Base-by-base conservation (phyloP, 768 basidiomycete species). In the Dentipellis sp. region DNA sequence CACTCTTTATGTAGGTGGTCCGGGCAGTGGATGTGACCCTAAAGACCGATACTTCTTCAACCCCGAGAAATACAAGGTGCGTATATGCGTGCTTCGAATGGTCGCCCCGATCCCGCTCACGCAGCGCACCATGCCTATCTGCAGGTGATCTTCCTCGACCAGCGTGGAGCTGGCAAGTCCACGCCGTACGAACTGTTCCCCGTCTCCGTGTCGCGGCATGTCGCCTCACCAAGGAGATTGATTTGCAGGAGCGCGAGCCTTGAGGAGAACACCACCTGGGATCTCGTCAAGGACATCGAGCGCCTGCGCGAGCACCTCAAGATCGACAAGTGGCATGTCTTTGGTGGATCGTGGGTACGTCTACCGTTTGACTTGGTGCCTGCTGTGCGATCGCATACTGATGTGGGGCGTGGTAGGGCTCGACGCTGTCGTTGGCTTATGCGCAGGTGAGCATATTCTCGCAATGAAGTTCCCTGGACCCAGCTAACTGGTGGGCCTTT, bases 211-310 rank as follows among this genome's bases (percentile, higher is more conserved):
- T 37, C 49, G 21, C 45, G 54, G 53, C 10, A 53, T 29, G 29
- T 29, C 29, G 29, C 29, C 29, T 29, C 29, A 29, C 29, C 45
- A 53, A 59, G 52, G 47, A 12, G 21, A 36, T 48, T 56, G 29
- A 29, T 29, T n/a, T 55, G 17, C 62, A 92, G 89, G 69, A 78
- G 67, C 55, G 92, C 93, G 8, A 86, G 69, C 35, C 69, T 86
- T 1, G 85, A 89, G 61, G 86, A 93, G 52, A 97, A 97, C 69
- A 97, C 92, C 2, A 97, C 94, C 4, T 93, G 90, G 91, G 86
- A 92, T 65, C 82, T 95, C 42, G 91, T 97, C 22, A 86, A 81
- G 60, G 94, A 97, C 65, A 82, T 93, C 10, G 94, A 97, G 67
- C 85, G 74, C 63, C 72, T 95, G 22, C 79, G 94, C 56, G 75